Evolutionary conservation across 768 basidiomycete species (phyloP).

Genomic region (Cubamyces sp.): DNA sequence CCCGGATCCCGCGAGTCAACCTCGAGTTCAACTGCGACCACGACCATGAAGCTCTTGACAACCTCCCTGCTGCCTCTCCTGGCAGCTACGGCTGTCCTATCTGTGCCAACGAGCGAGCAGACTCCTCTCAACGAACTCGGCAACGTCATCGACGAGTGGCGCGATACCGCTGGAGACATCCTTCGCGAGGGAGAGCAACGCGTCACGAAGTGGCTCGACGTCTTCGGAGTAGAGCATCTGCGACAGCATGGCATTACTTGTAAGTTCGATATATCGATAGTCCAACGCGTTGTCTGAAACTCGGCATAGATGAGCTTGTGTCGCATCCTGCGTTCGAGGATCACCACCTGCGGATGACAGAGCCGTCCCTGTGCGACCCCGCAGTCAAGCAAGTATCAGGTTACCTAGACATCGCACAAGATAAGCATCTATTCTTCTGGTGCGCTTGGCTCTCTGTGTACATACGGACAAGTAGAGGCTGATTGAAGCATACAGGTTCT

Average conservation of each 20-base stretch:
- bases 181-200: conserved; percentile 39
- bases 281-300: not conserved
- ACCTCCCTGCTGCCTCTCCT: conserved; percentile 18
- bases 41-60: conserved; percentile 19
- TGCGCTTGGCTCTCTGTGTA: conserved; percentile 32
- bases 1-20: no score
- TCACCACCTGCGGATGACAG: conserved; percentile 44
- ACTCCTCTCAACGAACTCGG: conserved; percentile 43
- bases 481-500: conserved; percentile 60
- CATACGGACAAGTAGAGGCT: no score
- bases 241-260: conserved; percentile 74
- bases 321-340: conserved; percentile 41
- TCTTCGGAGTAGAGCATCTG: conserved; percentile 62
- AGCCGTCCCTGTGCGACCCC: conserved; percentile 54
- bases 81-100: conserved; percentile 39
- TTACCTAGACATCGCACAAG: conserved; percentile 59
- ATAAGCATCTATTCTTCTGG: conserved; percentile 66
- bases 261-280: conserved; percentile 42
- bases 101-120: conserved; percentile 48
- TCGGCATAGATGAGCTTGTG: conserved; percentile 43
- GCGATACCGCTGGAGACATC: conserved; percentile 45
- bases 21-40: conserved; percentile 9
- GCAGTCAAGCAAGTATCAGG: conserved; percentile 56
- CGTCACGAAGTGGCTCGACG: conserved; percentile 62
- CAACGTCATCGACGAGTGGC: conserved; percentile 27